Evolutionary conservation across 1,284 basidiomycete species (phyloP), one percentile per base, ranked within the genome.

Genomic region (Apiotrichum montevideense): DNA sequence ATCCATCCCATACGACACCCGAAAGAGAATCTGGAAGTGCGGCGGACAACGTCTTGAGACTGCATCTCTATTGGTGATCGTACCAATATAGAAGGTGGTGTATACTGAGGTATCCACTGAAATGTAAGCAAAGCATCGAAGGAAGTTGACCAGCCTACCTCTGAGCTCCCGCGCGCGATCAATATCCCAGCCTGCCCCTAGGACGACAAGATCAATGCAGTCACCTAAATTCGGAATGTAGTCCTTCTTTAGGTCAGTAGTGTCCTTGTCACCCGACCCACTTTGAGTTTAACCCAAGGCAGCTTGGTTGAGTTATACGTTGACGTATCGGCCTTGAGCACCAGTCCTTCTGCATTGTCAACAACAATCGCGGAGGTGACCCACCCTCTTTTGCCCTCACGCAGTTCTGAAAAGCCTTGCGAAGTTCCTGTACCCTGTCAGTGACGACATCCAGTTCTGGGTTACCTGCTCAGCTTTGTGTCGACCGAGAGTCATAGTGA

Each of bases 161-260:
- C 85, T 74, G 3, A 94, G 78, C 55, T 87, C 85, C 47, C 87
- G 77, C 3, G 81, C 91, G 8, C 91, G 80, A 40, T 87, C 82
- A 64, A 84, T 85, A 59, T 89, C 86, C 87, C 88, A 91, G 0
- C 81, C 78, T 11, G 85, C 88, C 1, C 84, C 91, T 32, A 93
- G 70, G 21, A 92, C 69, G 0, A 85, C 84, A 50, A 93, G 79
- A 70, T 93, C 89, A 11, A 91, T 68, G 10, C 82, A 81, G 71
- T 95, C 91, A n/a, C 90, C 89, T 46, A 87, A 80, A 1, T 86
- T 86, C 0, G 84, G 83, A 41, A 95, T 88, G 64, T 92, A 93
- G 69, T 94, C 91, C 69, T 81, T 83, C 78, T 88, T 87, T 51
- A 79, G 52, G 78, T 79, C 34, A 37, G 35, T 9, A 8, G 11